phyloP scores from a whole-genome alignment of 106 monocot genomes.

The Alisma plantagoaquatica region DNA sequence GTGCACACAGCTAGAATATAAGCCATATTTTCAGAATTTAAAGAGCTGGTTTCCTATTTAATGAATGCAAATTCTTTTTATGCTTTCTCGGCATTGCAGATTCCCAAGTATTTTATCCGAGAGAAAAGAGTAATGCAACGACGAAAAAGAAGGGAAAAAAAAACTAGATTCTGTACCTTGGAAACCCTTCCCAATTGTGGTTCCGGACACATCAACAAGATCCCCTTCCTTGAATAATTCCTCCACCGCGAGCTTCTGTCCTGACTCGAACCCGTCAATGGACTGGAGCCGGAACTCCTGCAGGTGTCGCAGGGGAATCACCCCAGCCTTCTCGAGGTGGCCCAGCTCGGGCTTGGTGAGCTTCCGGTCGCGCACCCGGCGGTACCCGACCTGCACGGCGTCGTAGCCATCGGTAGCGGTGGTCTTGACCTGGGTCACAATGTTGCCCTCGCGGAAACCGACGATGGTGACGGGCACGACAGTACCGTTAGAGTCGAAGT shows the following conservation, averaged over 20 bases:
- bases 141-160: no score
- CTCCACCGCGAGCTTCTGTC: conserved; percentile 53
- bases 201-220: conserved; percentile 82
- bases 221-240: conserved; percentile 90
- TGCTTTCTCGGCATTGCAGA: no score
- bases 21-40: no score
- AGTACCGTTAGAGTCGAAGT: conserved; percentile 70
- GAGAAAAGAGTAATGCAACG: no score
- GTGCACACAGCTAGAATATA: no score
- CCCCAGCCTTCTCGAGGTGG: conserved; percentile 76
- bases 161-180: conserved; percentile 55
- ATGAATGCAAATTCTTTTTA: no score
- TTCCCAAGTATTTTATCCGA: no score
- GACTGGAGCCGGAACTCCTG: conserved; percentile 80
- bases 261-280: conserved; percentile 70
- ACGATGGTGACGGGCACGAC: conserved; percentile 91
- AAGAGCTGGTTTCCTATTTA: no score
- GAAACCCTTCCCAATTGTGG: conserved; percentile 88
- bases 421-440: conserved; percentile 94
- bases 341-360: conserved; percentile 88
- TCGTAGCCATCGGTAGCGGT: conserved; percentile 89
- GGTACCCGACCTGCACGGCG: conserved; percentile 87
- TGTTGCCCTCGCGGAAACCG: conserved; percentile 95
- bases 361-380: conserved; percentile 76
- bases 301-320: conserved; percentile 73